Base-by-base conservation (phyloP, 164 flowering plant species). In the Houttuynia cordata region DNA sequence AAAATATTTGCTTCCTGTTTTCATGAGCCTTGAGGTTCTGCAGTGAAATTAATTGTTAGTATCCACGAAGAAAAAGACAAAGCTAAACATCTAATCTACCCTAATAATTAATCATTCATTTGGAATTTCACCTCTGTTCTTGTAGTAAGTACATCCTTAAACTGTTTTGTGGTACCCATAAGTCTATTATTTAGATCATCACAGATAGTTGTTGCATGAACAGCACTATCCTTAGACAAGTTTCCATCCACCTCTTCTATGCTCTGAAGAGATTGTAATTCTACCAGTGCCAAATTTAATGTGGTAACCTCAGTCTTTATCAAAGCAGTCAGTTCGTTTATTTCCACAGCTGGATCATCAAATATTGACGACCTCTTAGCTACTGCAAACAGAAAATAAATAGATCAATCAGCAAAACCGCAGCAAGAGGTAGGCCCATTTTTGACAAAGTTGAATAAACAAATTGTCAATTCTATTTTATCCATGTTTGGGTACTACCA, bases 21-120 rank as follows among this genome's bases (percentile, higher is more conserved):
- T 91, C 96, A 73, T 84, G 87, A 66, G 94, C 97, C 80, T 86
- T 91, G 61, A 91, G 81, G 58, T 86, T 84, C 97, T 87, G 83
- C 51, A 45, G 17, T 58, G 24, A 68, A 51, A 54, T 24, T 17
- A 10, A 23, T 14, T 2, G 39, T 9, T 52, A 22, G 14, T 56
- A 30, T 23, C 17, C 40, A 24, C 15, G 24, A 55, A 41, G n/a
- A 19, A 23, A 24, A 3, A 14, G 41, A 49, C 49, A 13, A 56
- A 4, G n/a, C 60, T 59, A 10, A 52, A 53, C 9, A 55, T n/a
- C 15, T 42, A 62, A 42, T 20, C 22, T 5, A 62, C 19, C 37
- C 30, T 18, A 14, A 30, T 51, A 56, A 54, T 25, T 22, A 30
- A 39, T 18, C 21, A 22, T 58, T 53, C 59, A 51, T 7, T 15